Base-by-base conservation (phyloP, 306 rosid genomes). In the Ziziphus jujuba region DNA sequence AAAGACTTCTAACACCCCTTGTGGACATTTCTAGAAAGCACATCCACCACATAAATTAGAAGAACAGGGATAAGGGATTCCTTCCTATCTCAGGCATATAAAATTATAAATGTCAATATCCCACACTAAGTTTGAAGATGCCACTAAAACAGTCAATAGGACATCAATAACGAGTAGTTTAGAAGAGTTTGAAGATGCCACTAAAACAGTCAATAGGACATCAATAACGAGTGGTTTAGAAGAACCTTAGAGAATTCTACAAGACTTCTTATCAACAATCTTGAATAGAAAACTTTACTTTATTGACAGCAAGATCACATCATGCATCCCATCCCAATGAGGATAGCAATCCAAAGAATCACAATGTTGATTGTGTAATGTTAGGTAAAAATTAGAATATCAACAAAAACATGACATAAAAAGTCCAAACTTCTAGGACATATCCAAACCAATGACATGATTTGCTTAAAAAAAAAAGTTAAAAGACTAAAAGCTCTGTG, bases 381-480 rank as follows among this genome's bases (percentile, higher is more conserved):
- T 16, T 16, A 22, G 2, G 53, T 0, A 48, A 48, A 13, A 48
- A 15, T 1, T 13, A 48, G 34, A 25, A 19, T 8, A 24, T 22
- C 63, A 33, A 49, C 22, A 19, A 56, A 31, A 61, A 66, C 38
- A 70, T 51, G 63, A 28, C 54, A 59, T 60, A 55, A 21, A 40
- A 23, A 65, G 12, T 53, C 34, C 20, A 56, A 56, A 44, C 14
- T 57, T 47, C 52, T 64, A 63, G 40, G 70, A 50, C 50, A 48
- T 44, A 51, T 65, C 73, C 48, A 20, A 66, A 45, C 55, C 48
- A 33, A 73, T 7, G 51, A 66, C 57, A 25, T 44, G 28, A 40
- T 36, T 22, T 55, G 52, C 40, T 48, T 54, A 25, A 4, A 40
- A 40, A 28, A 24, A 14, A 57, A 44, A 16, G 51, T 56, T 14